phyloP scores from a whole-genome alignment of 2,329 filamentous ascomycete species.

The Geosmithia putterillii region DNA sequence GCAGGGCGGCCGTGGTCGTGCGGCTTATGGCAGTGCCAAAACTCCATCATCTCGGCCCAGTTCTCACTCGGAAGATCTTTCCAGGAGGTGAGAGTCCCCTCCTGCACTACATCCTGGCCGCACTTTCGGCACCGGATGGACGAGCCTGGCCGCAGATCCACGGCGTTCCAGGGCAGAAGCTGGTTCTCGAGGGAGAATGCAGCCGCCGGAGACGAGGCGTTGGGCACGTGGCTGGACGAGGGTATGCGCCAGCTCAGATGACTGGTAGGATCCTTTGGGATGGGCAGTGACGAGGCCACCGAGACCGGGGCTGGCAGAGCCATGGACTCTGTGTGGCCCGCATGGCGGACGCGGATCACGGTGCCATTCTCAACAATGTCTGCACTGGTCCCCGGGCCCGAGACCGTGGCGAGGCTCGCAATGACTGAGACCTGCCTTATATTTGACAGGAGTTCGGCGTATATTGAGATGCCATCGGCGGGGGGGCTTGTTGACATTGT shows the following conservation, averaged over 20 bases:
- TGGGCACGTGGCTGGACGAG: slow-evolving; percentile 12
- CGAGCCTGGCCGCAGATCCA: slow-evolving; percentile 26
- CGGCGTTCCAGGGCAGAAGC: slow-evolving; percentile 43
- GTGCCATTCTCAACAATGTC: slow-evolving; percentile 30
- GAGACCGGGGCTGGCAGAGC: slow-evolving; percentile 29
- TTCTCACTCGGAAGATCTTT: slow-evolving; percentile 92
- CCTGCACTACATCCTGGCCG: slow-evolving; percentile 20
- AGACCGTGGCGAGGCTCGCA: slow-evolving; percentile 33
- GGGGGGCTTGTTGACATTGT: not conserved
- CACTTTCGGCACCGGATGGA: slow-evolving; percentile 30
- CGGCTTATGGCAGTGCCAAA: slow-evolving; percentile 99
- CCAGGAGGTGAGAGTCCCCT: slow-evolving; percentile 45
- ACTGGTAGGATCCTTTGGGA: slow-evolving; percentile 15
- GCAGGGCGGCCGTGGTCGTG: slow-evolving; percentile 31
- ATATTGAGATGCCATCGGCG: slow-evolving; percentile 26
- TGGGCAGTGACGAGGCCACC: slow-evolving; percentile 21
- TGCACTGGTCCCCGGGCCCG: slow-evolving; percentile 27
- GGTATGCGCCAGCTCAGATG: slow-evolving; percentile 44
- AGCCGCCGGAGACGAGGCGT: slow-evolving; percentile 5
- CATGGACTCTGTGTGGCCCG: slow-evolving; percentile 19
- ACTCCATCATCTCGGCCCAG: slow-evolving; percentile 99
- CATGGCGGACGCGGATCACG: slow-evolving; percentile 35
- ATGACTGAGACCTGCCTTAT: slow-evolving; percentile 52
- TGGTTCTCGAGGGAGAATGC: slow-evolving; percentile 21
- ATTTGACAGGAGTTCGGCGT: slow-evolving; percentile 53